Evolutionary conservation across 1,284 basidiomycete genomes (phyloP).

Genomic region (Heterobasidion irregulare): DNA sequence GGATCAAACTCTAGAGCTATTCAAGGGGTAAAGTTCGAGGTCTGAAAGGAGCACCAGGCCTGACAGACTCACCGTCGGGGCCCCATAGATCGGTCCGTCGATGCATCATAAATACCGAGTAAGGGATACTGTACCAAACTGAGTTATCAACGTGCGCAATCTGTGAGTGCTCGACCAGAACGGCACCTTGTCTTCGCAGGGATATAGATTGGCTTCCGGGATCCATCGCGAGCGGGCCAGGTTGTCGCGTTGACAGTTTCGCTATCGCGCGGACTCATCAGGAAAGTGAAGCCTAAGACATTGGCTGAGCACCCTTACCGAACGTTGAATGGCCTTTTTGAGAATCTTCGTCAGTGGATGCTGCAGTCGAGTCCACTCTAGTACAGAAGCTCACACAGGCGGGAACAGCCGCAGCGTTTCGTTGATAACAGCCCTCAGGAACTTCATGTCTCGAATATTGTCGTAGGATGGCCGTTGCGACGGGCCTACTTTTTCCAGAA

Average conservation of each 20-base stretch:
- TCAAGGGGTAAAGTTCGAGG: background rate
- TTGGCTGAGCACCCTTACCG: too few species aligned
- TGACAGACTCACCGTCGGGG: background rate
- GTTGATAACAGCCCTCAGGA: background rate
- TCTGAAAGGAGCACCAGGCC: background rate
- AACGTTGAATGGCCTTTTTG: too few species aligned
- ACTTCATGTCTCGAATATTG: background rate
- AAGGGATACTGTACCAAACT: background rate
- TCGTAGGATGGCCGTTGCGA: background rate
- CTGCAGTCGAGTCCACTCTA: background rate
- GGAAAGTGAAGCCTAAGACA: background rate
- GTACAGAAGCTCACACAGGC: background rate
- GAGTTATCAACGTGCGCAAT: background rate
- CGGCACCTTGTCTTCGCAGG: background rate
- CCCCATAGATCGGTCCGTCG: background rate
- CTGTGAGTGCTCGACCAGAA: background rate
- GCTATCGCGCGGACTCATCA: background rate
- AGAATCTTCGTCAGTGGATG: too few species aligned
- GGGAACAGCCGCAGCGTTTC: background rate
- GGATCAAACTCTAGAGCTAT: constrained; percentile 22
- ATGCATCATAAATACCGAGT: background rate
- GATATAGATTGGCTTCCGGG: background rate
- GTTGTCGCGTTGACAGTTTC: background rate
- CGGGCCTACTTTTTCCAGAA: background rate
- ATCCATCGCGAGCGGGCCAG: background rate